Evolutionary conservation across 768 basidiomycete genomes (phyloP).

Genomic region (Phaeotremella skinneri): DNA sequence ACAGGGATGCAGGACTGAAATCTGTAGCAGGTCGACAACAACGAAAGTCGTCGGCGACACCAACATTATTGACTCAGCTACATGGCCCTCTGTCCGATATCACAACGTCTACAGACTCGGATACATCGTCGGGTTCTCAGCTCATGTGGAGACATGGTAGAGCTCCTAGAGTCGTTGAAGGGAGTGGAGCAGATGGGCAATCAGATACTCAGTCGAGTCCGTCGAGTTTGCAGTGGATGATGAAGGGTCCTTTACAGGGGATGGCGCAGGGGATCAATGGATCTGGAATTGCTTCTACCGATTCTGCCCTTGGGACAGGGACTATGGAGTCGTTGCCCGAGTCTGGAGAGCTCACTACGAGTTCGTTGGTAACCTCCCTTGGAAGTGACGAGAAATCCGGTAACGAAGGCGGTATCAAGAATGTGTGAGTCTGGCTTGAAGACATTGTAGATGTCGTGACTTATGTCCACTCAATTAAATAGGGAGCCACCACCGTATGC

Average conservation of each 20-base stretch:
- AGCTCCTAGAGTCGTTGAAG: background rate
- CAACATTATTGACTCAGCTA: background rate
- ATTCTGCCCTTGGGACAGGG: too few relatives aligned
- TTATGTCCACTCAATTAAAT: background rate
- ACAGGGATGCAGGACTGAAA: conserved; percentile 1
- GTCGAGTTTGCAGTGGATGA: conserved; percentile 34
- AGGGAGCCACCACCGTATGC: conserved; percentile 13
- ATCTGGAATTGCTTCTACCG: background rate
- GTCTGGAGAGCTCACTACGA: too few relatives aligned
- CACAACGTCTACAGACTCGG: conserved; percentile 22
- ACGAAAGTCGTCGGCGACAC: conserved; percentile 7
- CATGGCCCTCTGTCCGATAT: conserved; percentile 14
- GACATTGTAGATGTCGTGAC: background rate
- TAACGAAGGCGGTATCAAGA: background rate
- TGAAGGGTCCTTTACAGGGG: conserved; percentile 8
- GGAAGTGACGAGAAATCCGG: background rate
- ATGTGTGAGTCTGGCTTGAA: background rate
- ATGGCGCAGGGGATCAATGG: background rate
- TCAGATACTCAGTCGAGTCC: conserved; percentile 26
- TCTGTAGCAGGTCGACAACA: conserved; percentile 15
- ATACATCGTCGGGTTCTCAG: conserved; percentile 31
- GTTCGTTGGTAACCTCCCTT: too few relatives aligned
- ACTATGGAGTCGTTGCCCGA: too few relatives aligned
- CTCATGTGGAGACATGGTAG: conserved; percentile 31
- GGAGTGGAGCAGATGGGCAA: conserved; percentile 6